These are phyloP conservation scores for Fraxinus albicans DNA, from an alignment of 305 asterid species.

Conservation along the genomic window DNA sequence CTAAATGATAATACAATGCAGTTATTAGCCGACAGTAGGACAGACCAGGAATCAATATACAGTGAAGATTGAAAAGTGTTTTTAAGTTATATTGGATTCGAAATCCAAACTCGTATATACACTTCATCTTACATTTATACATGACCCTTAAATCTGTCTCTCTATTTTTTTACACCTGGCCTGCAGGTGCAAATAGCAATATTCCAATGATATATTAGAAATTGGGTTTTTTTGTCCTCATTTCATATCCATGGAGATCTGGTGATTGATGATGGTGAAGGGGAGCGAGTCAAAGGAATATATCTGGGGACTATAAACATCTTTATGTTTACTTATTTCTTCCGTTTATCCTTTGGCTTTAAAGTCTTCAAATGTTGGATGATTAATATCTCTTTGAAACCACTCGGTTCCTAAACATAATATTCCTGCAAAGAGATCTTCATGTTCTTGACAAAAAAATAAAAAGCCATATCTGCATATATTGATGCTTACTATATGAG, in stretches of 20 bases:
- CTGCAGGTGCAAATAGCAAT: not conserved
- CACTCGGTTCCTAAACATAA: slow-evolving; percentile 3
- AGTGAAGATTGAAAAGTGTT: not conserved
- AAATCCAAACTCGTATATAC: not conserved
- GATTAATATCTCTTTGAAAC: not conserved
- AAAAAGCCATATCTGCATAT: not conserved
- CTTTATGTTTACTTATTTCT: not conserved
- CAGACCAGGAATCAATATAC: not conserved
- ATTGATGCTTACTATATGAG: slow-evolving; percentile 8
- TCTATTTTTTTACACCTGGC: not conserved
- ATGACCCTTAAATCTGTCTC: not conserved
- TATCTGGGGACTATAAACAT: not conserved
- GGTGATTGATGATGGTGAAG: not conserved
- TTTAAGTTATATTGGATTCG: not conserved
- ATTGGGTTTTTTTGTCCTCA: not conserved
- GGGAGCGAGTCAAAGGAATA: not conserved
- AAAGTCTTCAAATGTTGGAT: slow-evolving; percentile 3
- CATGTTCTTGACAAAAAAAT: slow-evolving; percentile 13
- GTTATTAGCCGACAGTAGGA: not conserved
- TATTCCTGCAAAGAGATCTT: not conserved
- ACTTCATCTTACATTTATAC: not conserved
- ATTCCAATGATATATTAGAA: not conserved
- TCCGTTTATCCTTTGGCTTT: not conserved
- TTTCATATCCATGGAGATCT: not conserved
- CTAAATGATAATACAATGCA: not conserved